Percentiles rank a stretch among this genome's conserved stretches.
phyloP scores from a whole-genome alignment of 1,284 basidiomycete species.

The Inonotus hispidus region DNA sequence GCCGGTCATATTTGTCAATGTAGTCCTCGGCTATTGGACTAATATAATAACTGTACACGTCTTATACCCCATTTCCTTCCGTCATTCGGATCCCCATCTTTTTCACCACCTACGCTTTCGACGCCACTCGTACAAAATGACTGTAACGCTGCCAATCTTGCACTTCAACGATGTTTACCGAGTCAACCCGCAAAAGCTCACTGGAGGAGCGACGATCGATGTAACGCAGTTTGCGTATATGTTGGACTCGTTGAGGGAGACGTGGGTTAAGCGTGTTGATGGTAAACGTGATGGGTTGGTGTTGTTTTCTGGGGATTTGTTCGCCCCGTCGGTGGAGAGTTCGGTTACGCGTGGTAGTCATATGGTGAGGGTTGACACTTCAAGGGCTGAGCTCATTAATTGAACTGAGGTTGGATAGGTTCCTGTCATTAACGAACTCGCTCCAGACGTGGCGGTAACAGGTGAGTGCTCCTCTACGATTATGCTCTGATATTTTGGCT shows the following conservation, averaged over 20 bases:
- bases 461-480: constrained; percentile 35
- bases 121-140: neutral
- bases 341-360: constrained; percentile 87
- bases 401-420: constrained; percentile 42
- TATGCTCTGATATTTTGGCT: neutral
- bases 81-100: neutral
- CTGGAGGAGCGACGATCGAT: constrained; percentile 55
- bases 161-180: constrained; percentile 80
- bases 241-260: constrained; percentile 50
- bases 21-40: neutral
- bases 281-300: constrained; percentile 66
- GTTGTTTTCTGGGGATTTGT: constrained; percentile 86
- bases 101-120: neutral
- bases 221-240: constrained; percentile 69
- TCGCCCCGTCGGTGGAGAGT: constrained; percentile 82
- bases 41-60: neutral
- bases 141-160: constrained; percentile 29
- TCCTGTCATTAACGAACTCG: constrained; percentile 72
- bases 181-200: constrained; percentile 63
- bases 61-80: neutral
- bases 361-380: too few relatives aligned
- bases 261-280: constrained; percentile 45
- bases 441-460: constrained; percentile 61
- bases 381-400: neutral
- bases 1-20: neutral